Evolutionary conservation across 1,284 basidiomycete species (phyloP).

Genomic region (Wallemia ichthyophaga): DNA sequence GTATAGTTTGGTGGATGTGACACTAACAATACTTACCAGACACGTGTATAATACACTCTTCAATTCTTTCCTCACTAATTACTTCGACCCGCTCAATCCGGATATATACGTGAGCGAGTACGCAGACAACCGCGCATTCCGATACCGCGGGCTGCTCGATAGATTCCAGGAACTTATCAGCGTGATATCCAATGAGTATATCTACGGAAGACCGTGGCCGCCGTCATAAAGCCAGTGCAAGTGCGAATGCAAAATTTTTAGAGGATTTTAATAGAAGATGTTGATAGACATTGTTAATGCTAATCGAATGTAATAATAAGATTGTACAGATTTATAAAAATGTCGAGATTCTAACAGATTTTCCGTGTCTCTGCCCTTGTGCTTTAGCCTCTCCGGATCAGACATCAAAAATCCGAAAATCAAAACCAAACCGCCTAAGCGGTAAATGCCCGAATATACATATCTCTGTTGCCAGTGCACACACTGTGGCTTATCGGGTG

Average conservation of each 20-base stretch:
- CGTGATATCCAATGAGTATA: neutral
- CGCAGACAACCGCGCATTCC: neutral
- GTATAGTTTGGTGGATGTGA: no score
- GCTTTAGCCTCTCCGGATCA: no score
- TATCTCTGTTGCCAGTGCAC: neutral
- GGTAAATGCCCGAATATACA: no score
- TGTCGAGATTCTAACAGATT: no score
- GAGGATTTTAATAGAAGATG: no score
- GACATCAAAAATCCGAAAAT: no score
- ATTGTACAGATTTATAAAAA: no score
- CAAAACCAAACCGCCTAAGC: no score
- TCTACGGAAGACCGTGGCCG: neutral
- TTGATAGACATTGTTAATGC: no score
- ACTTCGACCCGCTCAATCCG: neutral
- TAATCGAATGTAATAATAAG: no score
- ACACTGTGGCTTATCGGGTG: neutral
- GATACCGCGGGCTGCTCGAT: neutral
- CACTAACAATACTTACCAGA: neutral
- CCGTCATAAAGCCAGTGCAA: neutral
- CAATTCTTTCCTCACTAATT: neutral
- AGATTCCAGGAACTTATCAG: neutral
- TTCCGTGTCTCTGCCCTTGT: no score
- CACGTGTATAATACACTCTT: neutral
- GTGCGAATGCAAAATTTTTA: no score
- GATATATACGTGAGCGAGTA: neutral